These are phyloP conservation scores for Pythium pyrilobum DNA, from an alignment of 352 stramenopile species.

Conservation along the genomic window DNA sequence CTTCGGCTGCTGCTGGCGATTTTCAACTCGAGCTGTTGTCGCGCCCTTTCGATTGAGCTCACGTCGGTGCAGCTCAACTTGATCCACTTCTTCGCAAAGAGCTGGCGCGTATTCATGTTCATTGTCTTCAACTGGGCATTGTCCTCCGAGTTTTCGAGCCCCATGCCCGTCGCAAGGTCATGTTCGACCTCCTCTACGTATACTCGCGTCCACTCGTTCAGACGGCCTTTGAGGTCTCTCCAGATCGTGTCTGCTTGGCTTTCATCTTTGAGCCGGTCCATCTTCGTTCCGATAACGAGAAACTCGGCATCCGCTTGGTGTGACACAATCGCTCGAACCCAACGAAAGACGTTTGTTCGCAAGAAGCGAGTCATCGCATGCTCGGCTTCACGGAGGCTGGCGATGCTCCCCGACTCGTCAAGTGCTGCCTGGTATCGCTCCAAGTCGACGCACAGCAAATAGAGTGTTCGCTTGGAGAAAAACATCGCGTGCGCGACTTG, in stretches of 20 bases:
- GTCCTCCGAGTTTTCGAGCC: background rate
- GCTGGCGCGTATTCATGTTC: background rate
- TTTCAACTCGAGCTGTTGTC: background rate
- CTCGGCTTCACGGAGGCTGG: background rate
- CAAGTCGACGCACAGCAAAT: constrained; percentile 14
- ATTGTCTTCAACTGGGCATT: background rate
- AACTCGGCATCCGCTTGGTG: constrained; percentile 19
- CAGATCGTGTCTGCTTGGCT: background rate
- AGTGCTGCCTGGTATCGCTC: background rate
- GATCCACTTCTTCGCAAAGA: constrained; percentile 12
- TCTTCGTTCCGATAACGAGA: constrained; percentile 18
- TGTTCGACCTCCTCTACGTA: constrained; percentile 8
- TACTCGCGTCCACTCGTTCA: constrained; percentile 6
- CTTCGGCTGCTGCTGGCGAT: constrained; percentile 7
- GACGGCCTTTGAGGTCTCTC: constrained; percentile 1
- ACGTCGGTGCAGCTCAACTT: constrained; percentile 5
- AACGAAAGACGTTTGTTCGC: constrained; percentile 9
- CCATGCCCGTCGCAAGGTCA: background rate
- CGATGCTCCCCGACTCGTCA: background rate
- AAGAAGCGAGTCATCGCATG: constrained; percentile 11
- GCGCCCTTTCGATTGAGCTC: background rate
- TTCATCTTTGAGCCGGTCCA: constrained; percentile 12
- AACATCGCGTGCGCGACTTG: constrained; percentile 16
- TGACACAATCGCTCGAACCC: constrained; percentile 13
- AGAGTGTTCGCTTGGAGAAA: constrained; percentile 18